Evolutionary conservation across 2,329 filamentous ascomycete species (phyloP).

Genomic region (Colletotrichum sp.): DNA sequence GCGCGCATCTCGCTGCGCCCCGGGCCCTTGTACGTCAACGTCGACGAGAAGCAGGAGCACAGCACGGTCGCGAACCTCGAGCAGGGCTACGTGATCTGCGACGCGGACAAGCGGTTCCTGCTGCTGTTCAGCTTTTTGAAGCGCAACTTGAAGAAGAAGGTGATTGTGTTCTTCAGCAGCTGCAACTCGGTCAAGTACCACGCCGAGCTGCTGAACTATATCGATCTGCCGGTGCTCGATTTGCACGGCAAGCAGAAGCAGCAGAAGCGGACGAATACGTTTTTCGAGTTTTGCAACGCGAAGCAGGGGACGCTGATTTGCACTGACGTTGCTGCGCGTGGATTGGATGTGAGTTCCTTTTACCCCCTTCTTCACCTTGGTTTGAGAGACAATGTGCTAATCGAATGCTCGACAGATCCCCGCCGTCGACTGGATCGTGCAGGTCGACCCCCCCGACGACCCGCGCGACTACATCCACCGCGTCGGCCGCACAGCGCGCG

Average conservation of each 20-base stretch:
- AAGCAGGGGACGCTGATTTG: conserved; percentile 89
- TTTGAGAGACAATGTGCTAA: neutral
- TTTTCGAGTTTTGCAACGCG: conserved; percentile 88
- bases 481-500: conserved; percentile 91
- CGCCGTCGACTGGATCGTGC: conserved; percentile 91
- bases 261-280: conserved; percentile 97
- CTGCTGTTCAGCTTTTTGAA: conserved; percentile 95
- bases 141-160: conserved; percentile 91
- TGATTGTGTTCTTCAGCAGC: conserved; percentile 94
- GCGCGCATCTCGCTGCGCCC: conserved; percentile 91
- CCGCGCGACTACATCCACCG: conserved; percentile 93
- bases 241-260: conserved; percentile 97
- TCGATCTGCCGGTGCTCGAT: conserved; percentile 87
- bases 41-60: conserved; percentile 87
- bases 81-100: conserved; percentile 94
- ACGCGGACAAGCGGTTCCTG: conserved; percentile 91
- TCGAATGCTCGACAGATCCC: neutral
- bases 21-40: conserved; percentile 95
- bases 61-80: conserved; percentile 93
- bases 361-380: neutral
- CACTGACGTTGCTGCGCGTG: conserved; percentile 94
- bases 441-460: conserved; percentile 94
- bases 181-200: conserved; percentile 97
- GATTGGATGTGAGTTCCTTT: conserved; percentile 72
- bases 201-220: conserved; percentile 94